Evolutionary conservation across 106 monocot species (phyloP), one percentile per base, ranked within the genome.

Genomic region (Phalaenopsis equestris): DNA sequence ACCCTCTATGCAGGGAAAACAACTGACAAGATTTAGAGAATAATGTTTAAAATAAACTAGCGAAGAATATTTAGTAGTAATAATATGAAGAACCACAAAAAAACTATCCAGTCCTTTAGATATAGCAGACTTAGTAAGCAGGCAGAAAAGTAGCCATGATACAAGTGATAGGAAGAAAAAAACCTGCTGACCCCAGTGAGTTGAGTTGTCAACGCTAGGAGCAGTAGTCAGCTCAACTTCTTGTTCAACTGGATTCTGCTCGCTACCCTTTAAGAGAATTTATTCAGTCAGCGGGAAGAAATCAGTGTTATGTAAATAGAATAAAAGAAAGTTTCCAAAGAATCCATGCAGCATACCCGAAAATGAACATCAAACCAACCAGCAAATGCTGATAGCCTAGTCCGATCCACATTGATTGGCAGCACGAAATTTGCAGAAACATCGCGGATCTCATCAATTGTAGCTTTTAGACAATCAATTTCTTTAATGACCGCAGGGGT

Each of bases 361-460:
- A 99, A 99, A 81, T 95, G 99, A 79, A 99, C 99, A 87, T 99
- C 95, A 80, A 99, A 99, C 99, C 99, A 99, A 49, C 99, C 99
- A 79, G 99, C 93, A 83, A 90, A 89, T 75, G 85, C 99, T 84
- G 91, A 87, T 37, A 99, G 11, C 49, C 83, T 88, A 46, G 88
- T 80, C 48, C 76, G 84, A 72, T 95, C 91, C 19, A 85, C 10
- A 43, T 56, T 86, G 56, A 99, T 88, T 23, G 80, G 79, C 36
- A 85, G 82, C 8, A 77, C 81, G 73, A 93, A 78, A 1, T 91
- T 87, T 23, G 88, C 67, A 23, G 38, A 75, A 75, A 93, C 80
- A 48, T 74, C 78, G 82, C 88, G 74, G 70, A 99, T 99, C 8
- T 95, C 93, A 80, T 93, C 93, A 65, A 99, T 87, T 2, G 95